A percentile compares a stretch with the other conserved stretches of the same genome.
phyloP scores from a whole-genome alignment of 768 basidiomycete genomes.

The Hydnum rufescens region DNA sequence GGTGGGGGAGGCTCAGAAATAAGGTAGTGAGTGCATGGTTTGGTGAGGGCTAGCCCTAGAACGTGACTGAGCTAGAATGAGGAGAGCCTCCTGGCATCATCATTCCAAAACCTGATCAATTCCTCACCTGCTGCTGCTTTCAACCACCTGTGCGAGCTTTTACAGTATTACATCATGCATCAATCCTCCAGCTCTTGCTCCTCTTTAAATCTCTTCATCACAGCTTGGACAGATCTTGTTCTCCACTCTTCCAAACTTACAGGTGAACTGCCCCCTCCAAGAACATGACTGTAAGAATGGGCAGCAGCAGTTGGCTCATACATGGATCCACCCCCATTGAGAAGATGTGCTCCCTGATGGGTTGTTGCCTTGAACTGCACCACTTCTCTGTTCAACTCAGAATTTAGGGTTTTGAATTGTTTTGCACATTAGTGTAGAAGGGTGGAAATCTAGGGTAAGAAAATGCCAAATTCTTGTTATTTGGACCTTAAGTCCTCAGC shows the following conservation, averaged over 20 bases:
- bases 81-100: no score
- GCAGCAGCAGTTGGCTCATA: constrained; percentile 25
- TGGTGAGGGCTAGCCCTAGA: no score
- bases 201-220: constrained; percentile 34
- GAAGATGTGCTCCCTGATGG: constrained; percentile 32
- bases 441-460: no score
- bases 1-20: no score
- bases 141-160: no score
- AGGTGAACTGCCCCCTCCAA: constrained; percentile 31
- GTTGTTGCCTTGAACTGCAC: constrained; percentile 39
- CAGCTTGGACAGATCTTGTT: constrained; percentile 35
- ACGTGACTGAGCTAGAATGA: no score
- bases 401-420: constrained; percentile 68
- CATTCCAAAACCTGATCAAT: no score
- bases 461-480: no score
- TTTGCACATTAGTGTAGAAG: no score
- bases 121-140: no score
- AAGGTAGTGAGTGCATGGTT: no score
- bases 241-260: constrained; percentile 26
- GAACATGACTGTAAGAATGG: constrained; percentile 11
- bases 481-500: no score
- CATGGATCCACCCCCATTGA: constrained; percentile 26
- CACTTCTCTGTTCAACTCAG: constrained; percentile 52
- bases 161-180: constrained; percentile 46
- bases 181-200: constrained; percentile 58